These are phyloP conservation scores for Acer campestre DNA, from an alignment of 345 rosid species.

Conservation along the genomic window DNA sequence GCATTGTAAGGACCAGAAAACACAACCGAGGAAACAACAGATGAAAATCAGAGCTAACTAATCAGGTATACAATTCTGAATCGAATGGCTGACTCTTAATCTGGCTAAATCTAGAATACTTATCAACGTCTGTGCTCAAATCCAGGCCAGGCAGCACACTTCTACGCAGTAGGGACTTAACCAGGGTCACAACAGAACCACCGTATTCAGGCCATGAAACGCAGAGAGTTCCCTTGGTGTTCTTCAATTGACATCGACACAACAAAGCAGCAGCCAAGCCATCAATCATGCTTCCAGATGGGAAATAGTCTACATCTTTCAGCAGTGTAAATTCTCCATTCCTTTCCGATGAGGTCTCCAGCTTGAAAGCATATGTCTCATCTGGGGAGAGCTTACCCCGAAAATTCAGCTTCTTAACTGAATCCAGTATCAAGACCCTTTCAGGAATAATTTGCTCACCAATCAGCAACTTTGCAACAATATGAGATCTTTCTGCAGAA, in stretches of 20 bases:
- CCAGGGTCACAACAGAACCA: slow-evolving; percentile 48
- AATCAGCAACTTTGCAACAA: slow-evolving; percentile 69
- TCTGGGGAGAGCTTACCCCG: slow-evolving; percentile 80
- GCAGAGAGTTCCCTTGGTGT: slow-evolving; percentile 68
- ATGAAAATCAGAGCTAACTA: not conserved
- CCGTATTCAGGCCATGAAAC: slow-evolving; percentile 83
- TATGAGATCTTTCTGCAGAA: slow-evolving; percentile 66
- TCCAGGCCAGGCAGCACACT: slow-evolving; percentile 52
- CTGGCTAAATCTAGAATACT: slow-evolving; percentile 26
- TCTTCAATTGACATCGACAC: slow-evolving; percentile 70
- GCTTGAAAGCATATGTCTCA: slow-evolving; percentile 69
- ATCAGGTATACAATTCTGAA: slow-evolving; percentile 64
- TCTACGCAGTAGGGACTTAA: slow-evolving; percentile 50
- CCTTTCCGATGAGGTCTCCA: slow-evolving; percentile 76
- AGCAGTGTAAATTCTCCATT: slow-evolving; percentile 41
- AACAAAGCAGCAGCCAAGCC: slow-evolving; percentile 86
- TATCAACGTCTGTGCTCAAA: slow-evolving; percentile 24
- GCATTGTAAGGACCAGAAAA: not conserved
- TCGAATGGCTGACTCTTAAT: slow-evolving; percentile 51
- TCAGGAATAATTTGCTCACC: slow-evolving; percentile 70
- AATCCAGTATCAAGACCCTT: slow-evolving; percentile 65
- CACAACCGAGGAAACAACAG: not conserved
- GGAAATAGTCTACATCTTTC: slow-evolving; percentile 69
- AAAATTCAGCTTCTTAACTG: slow-evolving; percentile 79
- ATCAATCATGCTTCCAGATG: slow-evolving; percentile 86